Evolutionary conservation across 225 moss, liverwort and hornwort species (phyloP).

Genomic region (Takakia lepidozioides): DNA sequence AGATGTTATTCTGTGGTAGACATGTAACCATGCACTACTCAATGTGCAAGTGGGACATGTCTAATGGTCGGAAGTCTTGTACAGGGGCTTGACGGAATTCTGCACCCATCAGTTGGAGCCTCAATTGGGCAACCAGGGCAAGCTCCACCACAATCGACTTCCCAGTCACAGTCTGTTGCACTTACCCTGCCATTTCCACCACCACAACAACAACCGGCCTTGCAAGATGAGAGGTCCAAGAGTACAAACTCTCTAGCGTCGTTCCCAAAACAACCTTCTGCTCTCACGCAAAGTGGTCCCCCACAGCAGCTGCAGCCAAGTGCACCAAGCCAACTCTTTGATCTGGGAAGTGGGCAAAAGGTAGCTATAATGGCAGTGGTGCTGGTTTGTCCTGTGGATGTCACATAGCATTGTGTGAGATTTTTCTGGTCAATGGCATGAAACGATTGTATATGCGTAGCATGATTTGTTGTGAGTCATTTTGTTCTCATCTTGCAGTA

Average conservation of each 20-base stretch:
- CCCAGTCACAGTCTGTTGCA: conserved; percentile 7
- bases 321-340: conserved; percentile 3
- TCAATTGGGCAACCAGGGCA: conserved; percentile 18
- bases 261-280: conserved; percentile 15
- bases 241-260: conserved; percentile 21
- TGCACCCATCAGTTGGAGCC: conserved; percentile 23
- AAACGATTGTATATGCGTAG: too few relatives aligned
- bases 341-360: conserved; percentile 13
- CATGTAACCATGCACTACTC: too few relatives aligned
- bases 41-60: conserved; percentile 1
- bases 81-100: conserved; percentile 38
- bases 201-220: too few relatives aligned
- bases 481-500: too few relatives aligned
- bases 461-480: too few relatives aligned
- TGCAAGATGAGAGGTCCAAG: conserved; percentile 23
- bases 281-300: conserved; percentile 12
- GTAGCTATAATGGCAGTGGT: too few relatives aligned
- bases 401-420: too few relatives aligned
- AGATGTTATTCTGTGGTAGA: too few relatives aligned
- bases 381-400: too few relatives aligned
- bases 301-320: conserved; percentile 9
- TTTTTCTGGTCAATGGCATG: too few relatives aligned
- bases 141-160: conserved; percentile 15
- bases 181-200: too few relatives aligned
- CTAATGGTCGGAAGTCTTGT: conserved; percentile 6